A percentile compares a stretch with the other conserved stretches of the same genome.
Conservation (phyloP, 768 basidiomycete species). For the Guyanaporus albipodus region DNA sequence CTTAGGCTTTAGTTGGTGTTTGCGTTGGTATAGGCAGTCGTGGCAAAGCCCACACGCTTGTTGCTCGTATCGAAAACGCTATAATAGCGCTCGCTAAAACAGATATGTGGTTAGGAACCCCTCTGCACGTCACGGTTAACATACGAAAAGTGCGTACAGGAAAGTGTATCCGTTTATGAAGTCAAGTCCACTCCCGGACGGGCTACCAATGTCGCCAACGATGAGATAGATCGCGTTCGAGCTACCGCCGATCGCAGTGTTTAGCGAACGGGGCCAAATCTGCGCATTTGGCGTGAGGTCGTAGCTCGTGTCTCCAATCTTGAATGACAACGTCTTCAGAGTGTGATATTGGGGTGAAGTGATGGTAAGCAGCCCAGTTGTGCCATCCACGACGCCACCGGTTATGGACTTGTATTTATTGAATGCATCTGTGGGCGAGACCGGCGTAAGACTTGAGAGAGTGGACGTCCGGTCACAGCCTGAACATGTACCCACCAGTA, state of each 20-base stretch:
- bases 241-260: constrained; percentile 27
- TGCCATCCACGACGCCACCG: constrained; percentile 23
- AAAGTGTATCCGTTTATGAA: constrained; percentile 23
- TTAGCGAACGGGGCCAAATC: constrained; percentile 34
- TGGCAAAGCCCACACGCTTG: constrained; percentile 6
- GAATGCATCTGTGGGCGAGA: constrained; percentile 26
- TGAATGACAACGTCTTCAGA: constrained; percentile 27
- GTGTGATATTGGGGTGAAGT: constrained; percentile 22
- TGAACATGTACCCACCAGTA: constrained; percentile 6
- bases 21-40: background rate
- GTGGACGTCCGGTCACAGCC: background rate
- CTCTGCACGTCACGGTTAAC: background rate
- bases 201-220: constrained; percentile 19
- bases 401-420: constrained; percentile 23
- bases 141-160: constrained; percentile 1
- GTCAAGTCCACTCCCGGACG: constrained; percentile 18
- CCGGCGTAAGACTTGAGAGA: constrained; percentile 11
- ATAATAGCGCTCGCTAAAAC: constrained; percentile 31
- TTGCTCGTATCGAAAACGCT: constrained; percentile 30
- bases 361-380: constrained; percentile 30
- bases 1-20: background rate
- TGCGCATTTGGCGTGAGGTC: constrained; percentile 27
- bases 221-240: constrained; percentile 27
- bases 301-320: constrained; percentile 20
- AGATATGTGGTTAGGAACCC: too few relatives aligned